Evolutionary conservation across 495 filamentous ascomycete species (phyloP), one percentile per base, ranked within the genome.

Genomic region (Xylaria intraflava): DNA sequence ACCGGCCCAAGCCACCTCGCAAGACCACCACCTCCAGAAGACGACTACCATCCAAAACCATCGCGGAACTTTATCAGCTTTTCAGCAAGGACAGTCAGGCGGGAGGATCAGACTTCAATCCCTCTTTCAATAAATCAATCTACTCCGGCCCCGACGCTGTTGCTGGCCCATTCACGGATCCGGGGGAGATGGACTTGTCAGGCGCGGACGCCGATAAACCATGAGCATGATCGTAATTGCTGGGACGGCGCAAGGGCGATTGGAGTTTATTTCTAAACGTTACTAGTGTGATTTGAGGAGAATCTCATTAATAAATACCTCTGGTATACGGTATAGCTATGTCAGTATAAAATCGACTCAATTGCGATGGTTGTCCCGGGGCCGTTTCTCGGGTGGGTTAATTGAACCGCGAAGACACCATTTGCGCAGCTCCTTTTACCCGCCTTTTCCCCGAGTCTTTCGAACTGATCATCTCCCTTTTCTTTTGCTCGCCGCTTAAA

Each of bases 141-240:
- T 53, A 53, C 42, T 39, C 42, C 7, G 51, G 51, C 2, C 51
- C 51, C 12, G 51, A 40, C 14, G 51, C 51, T 24, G 42, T 53
- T 20, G 33, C 5, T 14, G 51, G 51, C 11, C 51, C 51, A 8
- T 53, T 46, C 11, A 53, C 50, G 12, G 50, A 53, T 43, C 29
- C 8, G 27, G 46, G 12, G 17, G 48, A 42, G 38, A 19, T 1
- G 17, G 48, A 41, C 12, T 40, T 33, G 7, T 35, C 49, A n/a
- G n/a, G n/a, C n/a, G n/a, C n/a, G n/a, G n/a, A n/a, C n/a, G n/a
- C n/a, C n/a, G n/a, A n/a, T n/a, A n/a, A n/a, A n/a, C n/a, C n/a
- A n/a, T n/a, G n/a, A n/a, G n/a, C n/a, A n/a, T n/a, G n/a, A n/a
- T n/a, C n/a, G n/a, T n/a, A n/a, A n/a, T n/a, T n/a, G n/a, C n/a